Conservation (phyloP, 129 eudicot genomes). For the Artemisia annua region DNA sequence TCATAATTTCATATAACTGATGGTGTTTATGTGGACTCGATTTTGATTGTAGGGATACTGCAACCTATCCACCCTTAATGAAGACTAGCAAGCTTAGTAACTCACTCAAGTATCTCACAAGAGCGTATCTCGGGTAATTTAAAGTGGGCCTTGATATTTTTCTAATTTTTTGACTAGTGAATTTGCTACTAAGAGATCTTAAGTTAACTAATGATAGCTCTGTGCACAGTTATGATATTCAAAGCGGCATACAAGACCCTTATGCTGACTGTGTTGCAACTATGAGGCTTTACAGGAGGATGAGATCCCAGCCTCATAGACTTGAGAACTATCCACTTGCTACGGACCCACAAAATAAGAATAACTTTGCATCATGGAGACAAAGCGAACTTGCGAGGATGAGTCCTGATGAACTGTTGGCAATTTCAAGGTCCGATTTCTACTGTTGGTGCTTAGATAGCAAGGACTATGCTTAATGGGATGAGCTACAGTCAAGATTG, state of each 20-base stretch:
- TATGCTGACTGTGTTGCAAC: constrained; percentile 86
- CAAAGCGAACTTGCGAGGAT: constrained; percentile 88
- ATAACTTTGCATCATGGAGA: constrained; percentile 76
- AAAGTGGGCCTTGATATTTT: constrained; percentile 9
- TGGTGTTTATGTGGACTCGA: constrained; percentile 13
- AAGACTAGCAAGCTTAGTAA: constrained; percentile 99
- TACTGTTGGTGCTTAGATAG: constrained; percentile 97
- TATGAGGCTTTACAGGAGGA: constrained; percentile 86
- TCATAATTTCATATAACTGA: neutral
- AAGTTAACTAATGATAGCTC: constrained; percentile 2
- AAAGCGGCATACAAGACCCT: constrained; percentile 79
- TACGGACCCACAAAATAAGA: constrained; percentile 75
- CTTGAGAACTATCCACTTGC: constrained; percentile 72
- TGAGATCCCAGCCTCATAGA: constrained; percentile 70
- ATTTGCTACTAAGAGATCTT: neutral
- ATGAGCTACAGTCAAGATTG: neutral
- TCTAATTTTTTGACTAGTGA: neutral
- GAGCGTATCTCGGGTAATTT: constrained; percentile 88
- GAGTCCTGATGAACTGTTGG: constrained; percentile 73
- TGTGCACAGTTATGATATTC: constrained; percentile 72
- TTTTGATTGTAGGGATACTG: constrained; percentile 69
- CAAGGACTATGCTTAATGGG: constrained; percentile 34
- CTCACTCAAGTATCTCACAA: constrained; percentile 85
- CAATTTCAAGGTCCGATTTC: constrained; percentile 83
- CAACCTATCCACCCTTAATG: constrained; percentile 96